Evolutionary conservation across 1,284 basidiomycete genomes (phyloP), one percentile per base, ranked within the genome.

Genomic region (Pseudozyma sp.): DNA sequence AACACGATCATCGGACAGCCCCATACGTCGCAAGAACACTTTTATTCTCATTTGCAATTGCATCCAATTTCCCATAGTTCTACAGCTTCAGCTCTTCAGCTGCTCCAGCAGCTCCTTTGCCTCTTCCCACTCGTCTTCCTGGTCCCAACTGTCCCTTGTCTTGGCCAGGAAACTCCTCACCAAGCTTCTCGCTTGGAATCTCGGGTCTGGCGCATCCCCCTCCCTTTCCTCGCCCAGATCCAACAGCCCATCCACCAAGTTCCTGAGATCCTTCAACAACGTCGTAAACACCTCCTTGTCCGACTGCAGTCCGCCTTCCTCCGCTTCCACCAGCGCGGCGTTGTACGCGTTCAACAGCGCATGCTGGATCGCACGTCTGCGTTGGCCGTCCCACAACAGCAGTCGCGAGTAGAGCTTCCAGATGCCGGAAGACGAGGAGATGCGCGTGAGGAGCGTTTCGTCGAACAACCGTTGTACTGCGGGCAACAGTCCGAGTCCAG

Each of bases 101-200:
- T 55, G 35, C 4, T 69, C 70, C 40, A 77, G 30, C 40, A 88
- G 68, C 58, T 87, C 89, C 74, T 88, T 87, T 76, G 98, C 86
- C 73, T 87, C 87, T 44, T 87, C 86, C 90, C 92, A 97, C 85
- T 94, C 94, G 2, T 89, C 88, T 85, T 96, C 92, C 61, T 94
- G 93, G 81, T 92, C 92, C 80, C 94, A 97, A 58, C 77, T 70
- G 19, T 91, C 81, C 75, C 81, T 85, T n/a, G 87, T 88, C 54
- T 87, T 76, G 4, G 92, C 94, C 85, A 94, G 89, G 84, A 97
- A 98, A 44, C 90, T 92, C 81, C 95, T 87, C 56, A 98, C 89
- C 61, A 98, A 87, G 68, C 93, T 96, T 61, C 92, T 88, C 42
- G 91, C 94, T 85, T 96, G 93, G 83, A 92, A 89, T 82, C 87